phyloP scores from a whole-genome alignment of 2,329 filamentous ascomycete genomes.

The Paracoccidioides lutzii region DNA sequence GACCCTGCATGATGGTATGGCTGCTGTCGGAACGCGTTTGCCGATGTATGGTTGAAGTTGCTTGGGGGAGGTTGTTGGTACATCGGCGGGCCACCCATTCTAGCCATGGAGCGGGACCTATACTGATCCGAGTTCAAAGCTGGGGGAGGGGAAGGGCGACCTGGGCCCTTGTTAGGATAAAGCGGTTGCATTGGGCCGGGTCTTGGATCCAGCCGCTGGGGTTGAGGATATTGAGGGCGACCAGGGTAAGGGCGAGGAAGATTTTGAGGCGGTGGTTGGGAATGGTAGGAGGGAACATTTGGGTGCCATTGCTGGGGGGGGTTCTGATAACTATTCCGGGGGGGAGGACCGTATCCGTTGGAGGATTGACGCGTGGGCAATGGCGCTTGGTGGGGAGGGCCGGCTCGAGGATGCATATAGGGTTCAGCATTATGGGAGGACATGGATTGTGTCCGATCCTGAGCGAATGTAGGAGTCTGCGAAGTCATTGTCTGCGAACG shows the following conservation, averaged over 20 bases:
- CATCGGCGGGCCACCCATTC: constrained; percentile 57
- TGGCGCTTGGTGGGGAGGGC: constrained; percentile 20
- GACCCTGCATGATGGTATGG: constrained; percentile 53
- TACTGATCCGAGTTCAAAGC: constrained; percentile 76
- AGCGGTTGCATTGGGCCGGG: constrained; percentile 37
- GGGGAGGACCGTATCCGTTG: constrained; percentile 31
- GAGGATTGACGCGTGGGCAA: constrained; percentile 32
- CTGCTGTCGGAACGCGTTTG: constrained; percentile 65
- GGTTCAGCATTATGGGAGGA: constrained; percentile 40
- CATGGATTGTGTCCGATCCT: constrained; percentile 70
- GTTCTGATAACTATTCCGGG: constrained; percentile 27
- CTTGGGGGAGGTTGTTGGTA: constrained; percentile 49
- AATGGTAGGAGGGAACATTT: constrained; percentile 21
- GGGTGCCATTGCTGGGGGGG: constrained; percentile 20
- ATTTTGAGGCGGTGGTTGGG: constrained; percentile 45
- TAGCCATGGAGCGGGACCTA: constrained; percentile 85
- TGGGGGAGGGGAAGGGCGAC: constrained; percentile 49
- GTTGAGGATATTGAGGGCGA: constrained; percentile 57
- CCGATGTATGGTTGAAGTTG: constrained; percentile 53
- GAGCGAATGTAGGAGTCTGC: constrained; percentile 48
- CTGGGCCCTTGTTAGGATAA: constrained; percentile 46
- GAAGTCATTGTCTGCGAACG: constrained; percentile 94
- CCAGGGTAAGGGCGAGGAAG: constrained; percentile 50
- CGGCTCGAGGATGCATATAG: constrained; percentile 27
- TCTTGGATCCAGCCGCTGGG: constrained; percentile 55